These are phyloP conservation scores for Suillus occidentalis DNA, from an alignment of 768 basidiomycete species.

Conservation along the genomic window DNA sequence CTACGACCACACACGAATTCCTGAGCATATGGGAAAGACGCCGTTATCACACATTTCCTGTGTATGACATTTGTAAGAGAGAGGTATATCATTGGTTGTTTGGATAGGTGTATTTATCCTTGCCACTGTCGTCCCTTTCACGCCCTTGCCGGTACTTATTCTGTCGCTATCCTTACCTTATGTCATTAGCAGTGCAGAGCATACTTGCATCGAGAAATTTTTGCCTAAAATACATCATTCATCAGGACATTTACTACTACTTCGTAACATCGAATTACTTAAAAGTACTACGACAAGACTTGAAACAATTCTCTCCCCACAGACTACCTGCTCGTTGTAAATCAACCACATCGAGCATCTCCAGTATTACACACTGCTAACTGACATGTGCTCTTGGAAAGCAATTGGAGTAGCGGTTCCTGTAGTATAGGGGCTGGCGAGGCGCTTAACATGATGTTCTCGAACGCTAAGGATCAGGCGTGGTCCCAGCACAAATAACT, in stretches of 20 bases:
- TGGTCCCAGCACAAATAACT: neutral
- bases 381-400: neutral
- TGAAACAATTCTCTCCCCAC: neutral
- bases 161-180: no score
- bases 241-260: neutral
- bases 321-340: neutral
- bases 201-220: no score
- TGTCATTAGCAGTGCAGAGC: no score
- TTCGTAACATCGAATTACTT: neutral
- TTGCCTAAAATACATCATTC: neutral
- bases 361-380: neutral
- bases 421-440: neutral
- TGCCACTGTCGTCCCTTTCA: neutral
- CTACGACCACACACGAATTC: no score
- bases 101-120: neutral
- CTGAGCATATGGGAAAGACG: neutral
- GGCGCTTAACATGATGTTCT: neutral
- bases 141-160: no score
- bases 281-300: neutral
- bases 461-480: neutral
- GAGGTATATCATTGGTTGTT: neutral
- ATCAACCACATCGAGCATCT: neutral
- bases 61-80: neutral
- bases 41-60: neutral
- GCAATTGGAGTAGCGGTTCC: neutral